phyloP scores from a whole-genome alignment of 192 early-diverging fungal genomes.

The Backusella luteola region DNA sequence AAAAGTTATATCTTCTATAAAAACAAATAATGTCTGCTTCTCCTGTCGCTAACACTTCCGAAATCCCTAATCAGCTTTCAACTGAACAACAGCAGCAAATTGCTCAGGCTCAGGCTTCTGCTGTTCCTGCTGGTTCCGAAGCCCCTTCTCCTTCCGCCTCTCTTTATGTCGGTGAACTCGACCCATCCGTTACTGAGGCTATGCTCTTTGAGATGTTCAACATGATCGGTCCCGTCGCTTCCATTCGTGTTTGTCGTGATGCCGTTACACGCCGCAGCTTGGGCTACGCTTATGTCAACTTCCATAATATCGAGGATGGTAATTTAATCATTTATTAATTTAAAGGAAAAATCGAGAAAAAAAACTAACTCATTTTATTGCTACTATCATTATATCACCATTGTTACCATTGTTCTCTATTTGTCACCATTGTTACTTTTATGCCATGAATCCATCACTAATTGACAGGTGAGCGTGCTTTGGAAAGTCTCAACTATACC shows the following conservation, averaged over 20 bases:
- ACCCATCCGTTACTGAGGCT: slow-evolving; percentile 95
- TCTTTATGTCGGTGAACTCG: slow-evolving; percentile 98
- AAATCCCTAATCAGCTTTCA: slow-evolving; percentile 2
- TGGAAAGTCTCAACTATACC: slow-evolving; percentile 94
- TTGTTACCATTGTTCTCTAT: neutral
- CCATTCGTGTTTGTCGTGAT: slow-evolving; percentile 98
- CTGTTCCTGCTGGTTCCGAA: slow-evolving; percentile 7
- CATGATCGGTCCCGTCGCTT: slow-evolving; percentile 90
- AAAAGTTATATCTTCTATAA: slow-evolving; percentile 4
- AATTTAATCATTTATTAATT: neutral
- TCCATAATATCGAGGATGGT: slow-evolving; percentile 84
- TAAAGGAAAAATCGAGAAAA: slow-evolving; percentile 6
- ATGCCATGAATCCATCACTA: slow-evolving; percentile 4
- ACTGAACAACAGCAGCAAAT: neutral
- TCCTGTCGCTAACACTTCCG: slow-evolving; percentile 22
- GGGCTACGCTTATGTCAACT: slow-evolving; percentile 99
- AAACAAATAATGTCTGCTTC: slow-evolving; percentile 22
- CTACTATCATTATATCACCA: neutral
- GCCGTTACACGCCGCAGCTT: slow-evolving; percentile 94
- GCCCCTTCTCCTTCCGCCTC: slow-evolving; percentile 58
- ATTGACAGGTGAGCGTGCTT: slow-evolving; percentile 74
- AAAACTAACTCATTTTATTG: neutral
- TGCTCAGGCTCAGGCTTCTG: neutral
- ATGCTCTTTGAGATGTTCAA: slow-evolving; percentile 98
- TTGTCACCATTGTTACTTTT: neutral